Evolutionary conservation across 108 stramenopile genomes (phyloP).

Genomic region (Pseudonitzschia pungens): DNA sequence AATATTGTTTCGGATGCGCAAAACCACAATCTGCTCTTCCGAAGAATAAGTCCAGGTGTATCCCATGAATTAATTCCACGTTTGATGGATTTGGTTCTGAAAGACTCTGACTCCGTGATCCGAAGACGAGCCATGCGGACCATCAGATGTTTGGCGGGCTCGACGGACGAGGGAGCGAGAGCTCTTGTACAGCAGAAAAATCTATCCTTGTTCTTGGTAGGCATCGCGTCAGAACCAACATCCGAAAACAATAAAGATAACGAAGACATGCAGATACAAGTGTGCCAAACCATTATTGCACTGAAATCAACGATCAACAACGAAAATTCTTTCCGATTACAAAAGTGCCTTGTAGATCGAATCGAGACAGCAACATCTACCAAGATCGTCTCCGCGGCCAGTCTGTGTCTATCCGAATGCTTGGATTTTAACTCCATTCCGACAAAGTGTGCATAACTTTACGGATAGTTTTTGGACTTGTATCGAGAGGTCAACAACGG

Average conservation of each 20-base stretch:
- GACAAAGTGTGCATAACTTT: conserved; percentile 15
- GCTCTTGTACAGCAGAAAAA: neutral
- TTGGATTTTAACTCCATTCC: conserved; percentile 17
- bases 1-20: conserved; percentile 31
- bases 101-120: conserved; percentile 30
- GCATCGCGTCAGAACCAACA: conserved; percentile 13
- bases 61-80: neutral
- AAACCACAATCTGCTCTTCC: conserved; percentile 9
- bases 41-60: neutral
- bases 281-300: conserved; percentile 22
- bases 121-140: conserved; percentile 47
- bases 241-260: conserved; percentile 35
- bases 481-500: conserved; percentile 21
- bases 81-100: conserved; percentile 21
- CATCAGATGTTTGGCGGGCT: conserved; percentile 34
- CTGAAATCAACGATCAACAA: conserved; percentile 6
- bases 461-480: conserved; percentile 35
- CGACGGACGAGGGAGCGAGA: neutral
- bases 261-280: conserved; percentile 37
- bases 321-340: conserved; percentile 19
- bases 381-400: conserved; percentile 26
- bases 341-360: conserved; percentile 22
- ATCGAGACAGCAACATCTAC: conserved; percentile 28
- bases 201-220: conserved; percentile 21
- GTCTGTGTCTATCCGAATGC: conserved; percentile 23